Base-by-base conservation (phyloP, 2,329 filamentous ascomycete genomes). In the Parastagonospora avenae region DNA sequence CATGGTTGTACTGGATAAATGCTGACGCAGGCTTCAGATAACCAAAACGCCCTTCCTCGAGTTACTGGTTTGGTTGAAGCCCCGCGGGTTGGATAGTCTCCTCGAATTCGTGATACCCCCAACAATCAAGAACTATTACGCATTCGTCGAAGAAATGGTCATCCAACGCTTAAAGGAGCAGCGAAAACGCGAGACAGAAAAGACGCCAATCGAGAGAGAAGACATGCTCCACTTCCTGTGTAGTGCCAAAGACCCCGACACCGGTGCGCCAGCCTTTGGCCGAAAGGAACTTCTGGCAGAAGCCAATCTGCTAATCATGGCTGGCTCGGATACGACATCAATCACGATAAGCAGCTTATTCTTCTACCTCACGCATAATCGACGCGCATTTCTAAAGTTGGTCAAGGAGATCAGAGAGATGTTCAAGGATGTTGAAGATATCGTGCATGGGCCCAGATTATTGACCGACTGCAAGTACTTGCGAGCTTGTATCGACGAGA, bases 211-310 rank as follows among this genome's bases (percentile, higher is more conserved):
- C 11, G 36, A 58, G 12, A 35, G 52, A 19, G 70, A 73, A 47
- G 55, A 77, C 56, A 73, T 77, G 54, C 71, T 74, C 57, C 62
- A 75, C 51, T 66, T 78, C 64, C 63, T 76, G 7, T 61, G 72
- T 41, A 61, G 70, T 35, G 70, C 74, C 48, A 69, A 71, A 56
- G 68, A 80, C 62, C 70, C 73, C 2, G 62, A 76, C 44, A 74
- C 74, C 4, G 65, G 71, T 50, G 41, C 67, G 29, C 46, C 42
- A 19, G 63, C 71, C 30, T 64, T 73, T 60, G 52, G 63, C 35
- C 43, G 57, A 46, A 59, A 65, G 31, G 75, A 78, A 38, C 54
- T 79, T 10, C 73, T 70, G 57, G 49, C 51, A 4, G 59, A 62
- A 35, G 42, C 57, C 16, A 49, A 39, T 16, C 39, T 62, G 4